Conservation (phyloP, 495 filamentous ascomycete genomes). For the Aspergillus diversus region DNA sequence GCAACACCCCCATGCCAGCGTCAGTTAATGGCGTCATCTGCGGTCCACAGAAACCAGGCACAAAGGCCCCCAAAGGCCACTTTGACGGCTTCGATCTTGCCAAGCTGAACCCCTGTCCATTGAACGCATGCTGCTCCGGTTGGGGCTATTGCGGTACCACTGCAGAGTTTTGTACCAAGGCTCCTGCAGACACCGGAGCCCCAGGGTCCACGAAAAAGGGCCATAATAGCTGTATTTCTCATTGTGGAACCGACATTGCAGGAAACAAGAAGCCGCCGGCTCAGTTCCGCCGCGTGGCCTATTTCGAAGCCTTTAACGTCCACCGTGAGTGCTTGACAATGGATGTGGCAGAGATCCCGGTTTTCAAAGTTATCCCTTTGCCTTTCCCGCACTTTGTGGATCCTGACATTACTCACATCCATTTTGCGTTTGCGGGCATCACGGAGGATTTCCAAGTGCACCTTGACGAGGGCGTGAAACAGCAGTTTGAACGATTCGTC, state of each 20-base stretch:
- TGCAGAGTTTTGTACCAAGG: background rate
- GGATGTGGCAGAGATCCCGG: constrained; percentile 20
- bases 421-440: constrained; percentile 47
- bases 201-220: background rate
- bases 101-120: background rate
- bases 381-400: background rate
- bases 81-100: background rate
- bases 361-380: background rate
- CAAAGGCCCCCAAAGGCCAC: background rate
- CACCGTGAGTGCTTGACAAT: constrained; percentile 27
- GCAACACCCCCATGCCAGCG: constrained; percentile 2
- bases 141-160: constrained; percentile 9
- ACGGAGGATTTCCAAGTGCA: constrained; percentile 16
- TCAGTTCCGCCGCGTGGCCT: background rate
- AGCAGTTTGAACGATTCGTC: background rate
- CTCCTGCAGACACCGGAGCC: background rate
- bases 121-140: constrained; percentile 6
- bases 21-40: background rate
- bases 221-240: constrained; percentile 8
- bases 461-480: background rate
- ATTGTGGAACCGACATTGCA: constrained; percentile 7
- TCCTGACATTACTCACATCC: constrained; percentile 43
- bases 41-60: constrained; percentile 8
- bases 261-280: background rate
- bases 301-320: constrained; percentile 7